A percentile compares a stretch with the other conserved stretches of the same genome.
phyloP scores from a whole-genome alignment of 768 basidiomycete species.

The Rubroboletus pulcherrimus region DNA sequence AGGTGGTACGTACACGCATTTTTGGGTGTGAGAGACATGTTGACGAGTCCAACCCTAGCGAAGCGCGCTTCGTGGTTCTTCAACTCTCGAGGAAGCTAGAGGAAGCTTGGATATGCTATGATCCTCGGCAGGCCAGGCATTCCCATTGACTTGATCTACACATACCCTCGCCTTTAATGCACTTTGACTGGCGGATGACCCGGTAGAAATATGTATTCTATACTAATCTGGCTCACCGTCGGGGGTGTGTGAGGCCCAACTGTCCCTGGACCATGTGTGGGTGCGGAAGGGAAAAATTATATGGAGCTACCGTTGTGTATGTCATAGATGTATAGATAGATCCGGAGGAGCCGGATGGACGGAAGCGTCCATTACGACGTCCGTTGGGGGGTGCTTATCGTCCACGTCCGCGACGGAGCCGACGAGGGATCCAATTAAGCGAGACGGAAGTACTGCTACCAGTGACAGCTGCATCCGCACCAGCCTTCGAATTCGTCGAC shows the following conservation, averaged over 20 bases:
- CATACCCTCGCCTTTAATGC: constrained; percentile 27
- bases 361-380: constrained; percentile 19
- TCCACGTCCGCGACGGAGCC: constrained; percentile 15
- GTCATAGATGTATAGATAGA: constrained; percentile 18
- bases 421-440: constrained; percentile 14
- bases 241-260: neutral
- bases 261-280: constrained; percentile 26
- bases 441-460: constrained; percentile 9
- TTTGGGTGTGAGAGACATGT: constrained; percentile 15
- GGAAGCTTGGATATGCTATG: constrained; percentile 9
- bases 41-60: constrained; percentile 45
- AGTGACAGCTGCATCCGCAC: constrained; percentile 5
- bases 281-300: constrained; percentile 22
- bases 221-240: constrained; percentile 27
- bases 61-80: constrained; percentile 95
- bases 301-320: constrained; percentile 22
- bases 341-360: constrained; percentile 12
- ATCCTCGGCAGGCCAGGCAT: constrained; percentile 11
- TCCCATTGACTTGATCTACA: constrained; percentile 27
- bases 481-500: neutral
- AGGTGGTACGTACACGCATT: constrained; percentile 30
- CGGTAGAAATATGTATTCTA: constrained; percentile 16
- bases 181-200: constrained; percentile 11
- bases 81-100: constrained; percentile 63
- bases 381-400: neutral